These are phyloP conservation scores for Cucurbita argyrosperma DNA, from an alignment of 306 rosid genomes.

Conservation along the genomic window DNA sequence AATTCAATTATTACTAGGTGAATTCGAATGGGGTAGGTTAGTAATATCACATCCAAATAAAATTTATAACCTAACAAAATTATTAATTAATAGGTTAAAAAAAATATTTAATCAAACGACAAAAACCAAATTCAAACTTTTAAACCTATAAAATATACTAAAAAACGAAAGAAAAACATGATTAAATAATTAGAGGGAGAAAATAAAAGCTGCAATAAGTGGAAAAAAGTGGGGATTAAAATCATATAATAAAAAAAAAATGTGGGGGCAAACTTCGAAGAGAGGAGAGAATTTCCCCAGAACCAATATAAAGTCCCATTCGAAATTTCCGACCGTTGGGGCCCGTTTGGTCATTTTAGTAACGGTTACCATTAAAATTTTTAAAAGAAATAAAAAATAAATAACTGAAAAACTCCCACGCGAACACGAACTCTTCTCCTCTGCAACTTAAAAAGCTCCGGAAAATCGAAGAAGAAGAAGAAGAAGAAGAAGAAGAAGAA, in stretches of 20 bases:
- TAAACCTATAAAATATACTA: not conserved
- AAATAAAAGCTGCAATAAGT: not conserved
- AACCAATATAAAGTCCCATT: slow-evolving; percentile 12
- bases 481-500: slow-evolving; percentile 8
- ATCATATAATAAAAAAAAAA: not conserved
- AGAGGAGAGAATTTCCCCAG: not conserved
- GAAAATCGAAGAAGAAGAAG: not conserved
- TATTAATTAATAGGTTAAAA: not conserved
- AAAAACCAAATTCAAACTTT: not conserved
- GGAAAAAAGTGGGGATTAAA: not conserved
- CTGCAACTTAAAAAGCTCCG: not conserved
- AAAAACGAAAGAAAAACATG: not conserved
- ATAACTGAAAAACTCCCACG: not conserved
- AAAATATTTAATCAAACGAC: not conserved
- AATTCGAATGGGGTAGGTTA: too few species aligned
- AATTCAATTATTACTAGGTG: too few species aligned
- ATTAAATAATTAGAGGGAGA: not conserved
- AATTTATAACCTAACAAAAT: not conserved
- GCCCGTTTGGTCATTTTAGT: slow-evolving; percentile 31
- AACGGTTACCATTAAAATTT: slow-evolving; percentile 33
- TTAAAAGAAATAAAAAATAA: not conserved
- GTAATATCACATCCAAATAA: too few species aligned
- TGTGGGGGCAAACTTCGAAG: not conserved
- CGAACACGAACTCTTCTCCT: slow-evolving; percentile 20
- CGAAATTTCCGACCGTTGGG: slow-evolving; percentile 86